These are phyloP conservation scores for Micractinium sp. DNA, from an alignment of 139 green algal genomes.

Conservation along the genomic window DNA sequence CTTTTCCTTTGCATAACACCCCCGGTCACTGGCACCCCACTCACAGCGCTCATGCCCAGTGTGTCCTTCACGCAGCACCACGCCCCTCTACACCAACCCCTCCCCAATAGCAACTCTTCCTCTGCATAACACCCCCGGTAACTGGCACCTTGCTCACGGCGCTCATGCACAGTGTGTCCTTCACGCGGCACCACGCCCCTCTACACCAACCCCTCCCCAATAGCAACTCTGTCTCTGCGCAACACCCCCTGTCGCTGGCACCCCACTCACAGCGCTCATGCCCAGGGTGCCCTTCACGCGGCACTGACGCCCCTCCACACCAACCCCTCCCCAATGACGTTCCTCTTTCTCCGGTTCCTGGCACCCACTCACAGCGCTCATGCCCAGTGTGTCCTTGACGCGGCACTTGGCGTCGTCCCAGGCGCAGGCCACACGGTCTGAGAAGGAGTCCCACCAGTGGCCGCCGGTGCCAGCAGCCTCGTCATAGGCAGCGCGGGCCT, in stretches of 20 bases:
- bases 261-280: too few relatives aligned
- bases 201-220: background rate
- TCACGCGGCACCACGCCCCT: conserved; percentile 2
- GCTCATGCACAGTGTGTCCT: conserved; percentile 6
- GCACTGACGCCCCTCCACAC: background rate
- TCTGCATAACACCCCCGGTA: too few relatives aligned
- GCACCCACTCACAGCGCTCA: background rate
- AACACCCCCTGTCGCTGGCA: background rate
- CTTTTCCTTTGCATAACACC: too few relatives aligned
- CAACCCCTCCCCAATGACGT: background rate
- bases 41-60: background rate
- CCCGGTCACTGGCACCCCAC: background rate
- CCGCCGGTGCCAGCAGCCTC: background rate
- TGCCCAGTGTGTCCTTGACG: conserved; percentile 5
- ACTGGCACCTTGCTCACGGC: background rate
- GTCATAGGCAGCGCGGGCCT: conserved; percentile 17
- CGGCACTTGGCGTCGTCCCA: conserved; percentile 41
- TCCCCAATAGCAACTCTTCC: background rate
- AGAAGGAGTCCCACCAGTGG: conserved; percentile 29
- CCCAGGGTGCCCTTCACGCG: too few relatives aligned
- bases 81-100: background rate
- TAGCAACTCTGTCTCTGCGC: too few relatives aligned
- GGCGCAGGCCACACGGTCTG: conserved; percentile 24
- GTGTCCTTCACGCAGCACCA: conserved; percentile 25
- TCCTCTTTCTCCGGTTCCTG: background rate